These are phyloP conservation scores for Kalanchoe fedtschenkoi DNA, from an alignment of 164 flowering plant species.

Conservation along the genomic window DNA sequence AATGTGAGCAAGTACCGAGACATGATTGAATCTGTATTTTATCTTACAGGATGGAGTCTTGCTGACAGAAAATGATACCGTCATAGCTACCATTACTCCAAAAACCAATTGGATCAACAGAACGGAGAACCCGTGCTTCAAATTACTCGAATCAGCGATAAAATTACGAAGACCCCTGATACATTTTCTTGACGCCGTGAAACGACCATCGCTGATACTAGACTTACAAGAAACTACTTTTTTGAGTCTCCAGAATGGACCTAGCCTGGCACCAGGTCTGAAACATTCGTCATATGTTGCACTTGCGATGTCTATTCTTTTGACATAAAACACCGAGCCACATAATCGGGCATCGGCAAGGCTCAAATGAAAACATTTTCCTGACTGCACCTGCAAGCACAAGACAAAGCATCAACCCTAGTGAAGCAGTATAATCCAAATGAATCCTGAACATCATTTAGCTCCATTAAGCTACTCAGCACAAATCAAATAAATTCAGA, in stretches of 20 bases:
- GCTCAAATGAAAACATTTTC: constrained; percentile 15
- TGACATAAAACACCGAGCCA: constrained; percentile 9
- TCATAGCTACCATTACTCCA: constrained; percentile 40
- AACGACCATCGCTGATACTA: constrained; percentile 13
- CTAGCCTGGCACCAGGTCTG: too few relatives aligned
- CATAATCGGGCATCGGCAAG: constrained; percentile 6
- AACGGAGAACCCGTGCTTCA: constrained; percentile 21
- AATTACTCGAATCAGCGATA: constrained; percentile 20
- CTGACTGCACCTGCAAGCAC: constrained; percentile 19
- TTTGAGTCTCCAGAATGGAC: constrained; percentile 15
- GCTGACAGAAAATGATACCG: constrained; percentile 38
- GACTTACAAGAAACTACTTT: constrained; percentile 11
- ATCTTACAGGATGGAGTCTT: constrained; percentile 63
- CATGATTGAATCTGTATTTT: too few relatives aligned
- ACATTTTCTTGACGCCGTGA: constrained; percentile 13
- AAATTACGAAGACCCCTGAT: constrained; percentile 14
- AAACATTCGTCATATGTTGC: constrained; percentile 1
- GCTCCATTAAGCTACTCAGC: neutral
- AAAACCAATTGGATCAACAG: constrained; percentile 29
- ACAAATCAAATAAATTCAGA: neutral
- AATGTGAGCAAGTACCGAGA: neutral
- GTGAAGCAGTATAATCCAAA: neutral
- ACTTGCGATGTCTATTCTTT: neutral
- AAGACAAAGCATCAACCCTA: neutral
- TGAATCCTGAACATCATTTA: neutral